Evolutionary conservation across 1,284 basidiomycete species (phyloP), one percentile per base, ranked within the genome.

Genomic region (Puccinia novopanici): DNA sequence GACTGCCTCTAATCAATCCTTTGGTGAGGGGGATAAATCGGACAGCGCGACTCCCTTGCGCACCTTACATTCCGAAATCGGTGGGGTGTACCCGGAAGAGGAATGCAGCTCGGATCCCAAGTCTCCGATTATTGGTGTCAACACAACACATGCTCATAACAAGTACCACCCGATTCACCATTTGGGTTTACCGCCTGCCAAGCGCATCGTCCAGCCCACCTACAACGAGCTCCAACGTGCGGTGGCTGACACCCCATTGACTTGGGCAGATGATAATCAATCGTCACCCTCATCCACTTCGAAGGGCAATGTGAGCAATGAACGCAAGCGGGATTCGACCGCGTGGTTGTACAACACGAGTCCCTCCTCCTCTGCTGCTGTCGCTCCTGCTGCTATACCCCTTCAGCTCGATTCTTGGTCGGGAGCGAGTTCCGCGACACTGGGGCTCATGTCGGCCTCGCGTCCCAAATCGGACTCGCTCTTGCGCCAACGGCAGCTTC

Each of bases 151-250:
- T 37, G 19, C 24, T 40, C 50, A 55, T 72, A 72, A 55, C 24
- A 72, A 54, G 24, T 72, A 52, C 10, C 27, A 19, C 48, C 2
- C 30, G 22, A 50, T 52, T 10, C 9, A 17, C 19, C 45, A 52
- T 17, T 24, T n/a, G 5, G 50, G 52, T 42, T 27, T 22, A 19
- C 42, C 63, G 9, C 37, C 63, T 30, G 19, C 27, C 17, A 50
- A 15, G 37, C 45, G 59, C 15, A 59, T 55, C 6, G 52, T 45
- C 34, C 68, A 74, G 24, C 17, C 55, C 10, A 74, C 59, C n/a
- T 80, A 80, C 54, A 59, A 37, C 57, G 70, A 80, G 48, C 63
- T 80, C 27, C 78, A 80, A 55, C 24, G 52, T 48, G 78, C 70
- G 34, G 78, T 80, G 24, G 78, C 78, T 9, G 78, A 74, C 30